A percentile compares a stretch with the other conserved stretches of the same genome.
These are phyloP conservation scores for Xylona heveae DNA, from an alignment of 495 filamentous ascomycete genomes.

Conservation along the genomic window DNA sequence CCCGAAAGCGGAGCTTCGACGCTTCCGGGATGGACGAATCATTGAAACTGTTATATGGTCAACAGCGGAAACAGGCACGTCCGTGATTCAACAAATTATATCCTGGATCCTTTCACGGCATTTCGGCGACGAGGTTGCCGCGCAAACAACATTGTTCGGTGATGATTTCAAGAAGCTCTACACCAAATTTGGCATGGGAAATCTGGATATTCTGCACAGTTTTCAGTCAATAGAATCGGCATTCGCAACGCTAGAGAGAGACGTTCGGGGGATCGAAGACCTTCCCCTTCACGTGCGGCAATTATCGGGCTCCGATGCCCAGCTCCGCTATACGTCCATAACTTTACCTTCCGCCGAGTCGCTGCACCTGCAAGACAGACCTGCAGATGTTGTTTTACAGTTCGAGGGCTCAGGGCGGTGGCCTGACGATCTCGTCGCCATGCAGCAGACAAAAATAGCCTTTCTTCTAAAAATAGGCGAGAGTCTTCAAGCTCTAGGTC, in stretches of 20 bases:
- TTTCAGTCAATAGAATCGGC: slow-evolving; percentile 38
- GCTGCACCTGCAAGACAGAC: slow-evolving; percentile 15
- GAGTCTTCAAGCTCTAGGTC: slow-evolving; percentile 33
- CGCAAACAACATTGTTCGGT: slow-evolving; percentile 34
- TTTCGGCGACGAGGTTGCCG: slow-evolving; percentile 26
- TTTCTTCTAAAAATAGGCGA: slow-evolving; percentile 69
- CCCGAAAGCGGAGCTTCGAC: slow-evolving; percentile 47
- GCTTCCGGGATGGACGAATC: slow-evolving; percentile 54
- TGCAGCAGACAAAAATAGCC: slow-evolving; percentile 83
- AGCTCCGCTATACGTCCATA: slow-evolving; percentile 53
- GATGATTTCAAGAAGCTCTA: slow-evolving; percentile 37
- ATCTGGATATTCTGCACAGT: slow-evolving; percentile 5
- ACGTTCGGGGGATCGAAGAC: slow-evolving; percentile 51
- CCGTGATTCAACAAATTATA: slow-evolving; percentile 62
- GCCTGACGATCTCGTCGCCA: slow-evolving; percentile 76
- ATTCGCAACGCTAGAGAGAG: slow-evolving; percentile 49
- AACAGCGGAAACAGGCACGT: slow-evolving; percentile 28
- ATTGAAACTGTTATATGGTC: slow-evolving; percentile 68
- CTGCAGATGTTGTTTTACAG: slow-evolving; percentile 54
- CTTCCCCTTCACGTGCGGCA: slow-evolving; percentile 66
- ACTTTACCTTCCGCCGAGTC: slow-evolving; percentile 19
- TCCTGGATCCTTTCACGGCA: slow-evolving; percentile 48
- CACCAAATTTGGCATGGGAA: slow-evolving; percentile 15
- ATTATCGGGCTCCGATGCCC: slow-evolving; percentile 44
- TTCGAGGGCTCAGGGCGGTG: slow-evolving; percentile 88